Evolutionary conservation across 2,329 filamentous ascomycete species (phyloP).

Genomic region (Exophiala viscosa): DNA sequence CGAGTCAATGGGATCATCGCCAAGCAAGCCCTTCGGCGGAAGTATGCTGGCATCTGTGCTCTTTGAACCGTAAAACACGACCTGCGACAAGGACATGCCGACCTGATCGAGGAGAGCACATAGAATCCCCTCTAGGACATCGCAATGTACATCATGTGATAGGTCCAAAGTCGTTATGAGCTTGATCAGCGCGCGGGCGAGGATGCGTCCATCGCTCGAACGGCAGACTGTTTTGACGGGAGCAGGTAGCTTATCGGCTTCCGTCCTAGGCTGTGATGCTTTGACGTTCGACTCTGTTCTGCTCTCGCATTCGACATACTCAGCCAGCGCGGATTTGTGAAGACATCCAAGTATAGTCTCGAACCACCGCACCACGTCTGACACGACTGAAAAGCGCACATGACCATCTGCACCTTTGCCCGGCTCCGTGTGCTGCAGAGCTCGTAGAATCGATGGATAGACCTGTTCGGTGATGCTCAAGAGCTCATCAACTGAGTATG

Average conservation of each 20-base stretch:
- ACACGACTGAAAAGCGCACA: slow-evolving; percentile 1
- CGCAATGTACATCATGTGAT: slow-evolving; percentile 8
- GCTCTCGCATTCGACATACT: slow-evolving; percentile 8
- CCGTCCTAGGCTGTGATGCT: not conserved
- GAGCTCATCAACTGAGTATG: not conserved
- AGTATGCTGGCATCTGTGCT: slow-evolving; percentile 13
- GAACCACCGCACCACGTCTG: slow-evolving; percentile 16
- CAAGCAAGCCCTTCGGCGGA: slow-evolving; percentile 33
- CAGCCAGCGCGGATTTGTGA: slow-evolving; percentile 21
- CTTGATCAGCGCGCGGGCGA: slow-evolving; percentile 8
- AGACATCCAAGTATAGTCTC: slow-evolving; percentile 18
- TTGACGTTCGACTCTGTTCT: slow-evolving; percentile 3
- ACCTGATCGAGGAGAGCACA: slow-evolving; percentile 25
- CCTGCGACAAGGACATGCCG: slow-evolving; percentile 24
- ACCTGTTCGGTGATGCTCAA: not conserved
- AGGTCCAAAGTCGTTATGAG: slow-evolving; percentile 20
- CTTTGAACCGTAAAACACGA: slow-evolving; percentile 18
- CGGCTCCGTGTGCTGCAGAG: not conserved
- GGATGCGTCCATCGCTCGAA: not conserved
- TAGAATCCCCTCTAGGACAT: slow-evolving; percentile 21
- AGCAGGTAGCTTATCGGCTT: not conserved
- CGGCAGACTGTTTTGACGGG: not conserved
- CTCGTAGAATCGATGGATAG: slow-evolving; percentile 10
- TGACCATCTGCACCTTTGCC: not conserved
- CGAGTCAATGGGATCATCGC: slow-evolving; percentile 22